Evolutionary conservation across 2,329 filamentous ascomycete species (phyloP).

Genomic region (Trichophyton schoenleinii): DNA sequence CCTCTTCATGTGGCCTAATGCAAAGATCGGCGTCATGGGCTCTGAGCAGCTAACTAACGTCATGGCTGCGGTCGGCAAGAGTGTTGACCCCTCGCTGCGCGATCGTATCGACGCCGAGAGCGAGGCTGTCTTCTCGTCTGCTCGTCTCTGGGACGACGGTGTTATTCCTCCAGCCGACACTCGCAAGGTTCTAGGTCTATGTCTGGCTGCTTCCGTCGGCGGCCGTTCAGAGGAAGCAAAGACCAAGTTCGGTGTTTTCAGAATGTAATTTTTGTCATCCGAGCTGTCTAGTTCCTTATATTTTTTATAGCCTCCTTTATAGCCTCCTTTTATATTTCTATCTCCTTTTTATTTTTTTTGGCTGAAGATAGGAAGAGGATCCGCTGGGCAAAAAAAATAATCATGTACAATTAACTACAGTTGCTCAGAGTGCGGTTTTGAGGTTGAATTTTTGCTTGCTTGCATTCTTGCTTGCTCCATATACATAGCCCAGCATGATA

Average conservation of each 20-base stretch:
- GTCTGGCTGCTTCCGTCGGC: slow-evolving; percentile 58
- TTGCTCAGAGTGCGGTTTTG: background rate
- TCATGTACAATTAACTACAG: slow-evolving; percentile 1
- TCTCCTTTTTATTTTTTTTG: background rate
- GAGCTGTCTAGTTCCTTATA: background rate
- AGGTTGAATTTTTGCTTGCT: background rate
- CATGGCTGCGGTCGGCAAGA: slow-evolving; percentile 87
- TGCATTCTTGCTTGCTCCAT: background rate
- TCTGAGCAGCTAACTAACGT: slow-evolving; percentile 80
- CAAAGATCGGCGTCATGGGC: slow-evolving; percentile 94
- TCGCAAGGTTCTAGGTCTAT: slow-evolving; percentile 56
- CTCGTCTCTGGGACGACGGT: slow-evolving; percentile 81
- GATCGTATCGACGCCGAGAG: slow-evolving; percentile 81
- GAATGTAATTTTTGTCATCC: slow-evolving; percentile 47
- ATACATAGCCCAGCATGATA: background rate
- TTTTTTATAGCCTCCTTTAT: background rate
- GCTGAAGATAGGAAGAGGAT: background rate
- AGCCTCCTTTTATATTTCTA: background rate
- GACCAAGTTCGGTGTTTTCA: slow-evolving; percentile 65
- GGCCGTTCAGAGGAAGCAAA: slow-evolving; percentile 44
- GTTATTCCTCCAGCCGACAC: slow-evolving; percentile 69
- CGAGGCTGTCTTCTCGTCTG: slow-evolving; percentile 76
- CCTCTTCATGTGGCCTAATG: slow-evolving; percentile 95
- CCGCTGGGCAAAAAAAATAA: background rate
- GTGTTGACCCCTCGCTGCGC: slow-evolving; percentile 66